Base-by-base conservation (phyloP, 345 rosid genomes). In the Lepidium aucheri region DNA sequence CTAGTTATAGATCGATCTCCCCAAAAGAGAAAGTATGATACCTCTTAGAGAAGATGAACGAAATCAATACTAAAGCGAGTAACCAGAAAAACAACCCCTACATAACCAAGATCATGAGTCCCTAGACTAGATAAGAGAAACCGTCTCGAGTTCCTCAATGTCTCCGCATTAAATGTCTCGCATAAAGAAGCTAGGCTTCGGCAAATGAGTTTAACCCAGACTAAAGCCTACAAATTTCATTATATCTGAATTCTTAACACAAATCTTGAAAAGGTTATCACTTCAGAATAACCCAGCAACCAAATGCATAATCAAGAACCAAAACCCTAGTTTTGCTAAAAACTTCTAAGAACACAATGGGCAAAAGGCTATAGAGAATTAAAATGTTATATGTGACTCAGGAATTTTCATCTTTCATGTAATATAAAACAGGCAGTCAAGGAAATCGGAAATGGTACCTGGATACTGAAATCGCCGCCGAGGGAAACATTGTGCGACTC, bases 401-500 rank as follows among this genome's bases (percentile, higher is more conserved):
- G 3, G 2, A 16, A 39, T 15, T 4, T 26, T 49, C 26, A 51
- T 6, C 30, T 15, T 42, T 1, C 8, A 38, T 5, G 9, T 20
- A 13, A 6, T 17, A 16, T 3, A 10, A 36, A 35, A 4, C 7
- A 44, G 1, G 17, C 14, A 8, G 1, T 26, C 53, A 38, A 4
- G 24, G 20, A 26, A 34, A 15, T 20, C 38, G 20, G 9, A 15
- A 26, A n/a, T 16, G 12, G 17, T 49, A 93, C 96, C 97, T 90
- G 96, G 78, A 94, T 90, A 63, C 99, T 90, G 74, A 94, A 94
- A 80, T 94, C 97, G 63, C 97, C 96, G 64, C 80, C 87, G 62
- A 88, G 84, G 12, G 98, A 93, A 51, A 93, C 96, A 79, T 90
- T 93, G 63, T 93, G 98, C 16, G 98, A 93, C 59, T 86, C 98